Percentiles rank a stretch among this genome's conserved stretches.
These are phyloP conservation scores for Citrus maxima DNA, from an alignment of 345 rosid genomes.

Conservation along the genomic window DNA sequence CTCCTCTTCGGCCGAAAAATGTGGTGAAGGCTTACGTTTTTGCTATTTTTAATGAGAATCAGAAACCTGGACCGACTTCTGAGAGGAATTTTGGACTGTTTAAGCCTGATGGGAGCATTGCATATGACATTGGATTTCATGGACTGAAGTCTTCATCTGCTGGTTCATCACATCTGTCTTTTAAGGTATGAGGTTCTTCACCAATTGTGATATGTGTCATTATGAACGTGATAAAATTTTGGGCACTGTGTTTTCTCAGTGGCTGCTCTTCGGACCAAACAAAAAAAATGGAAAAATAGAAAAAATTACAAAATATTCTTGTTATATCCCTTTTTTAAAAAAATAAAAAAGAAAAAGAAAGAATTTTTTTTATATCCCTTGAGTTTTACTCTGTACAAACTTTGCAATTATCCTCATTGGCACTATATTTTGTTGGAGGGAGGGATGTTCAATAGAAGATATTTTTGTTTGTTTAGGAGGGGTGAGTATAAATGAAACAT, in stretches of 20 bases:
- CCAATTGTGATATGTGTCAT: conserved; percentile 1
- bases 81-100: conserved; percentile 91
- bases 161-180: conserved; percentile 34
- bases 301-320: background rate
- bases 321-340: too few species aligned
- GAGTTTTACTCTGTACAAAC: background rate
- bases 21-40: conserved; percentile 82
- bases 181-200: conserved; percentile 58
- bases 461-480: background rate
- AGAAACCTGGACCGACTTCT: conserved; percentile 78
- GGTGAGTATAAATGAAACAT: background rate
- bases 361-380: too few species aligned
- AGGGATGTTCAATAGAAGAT: background rate
- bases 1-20: conserved; percentile 77
- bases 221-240: conserved; percentile 11
- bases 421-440: background rate
- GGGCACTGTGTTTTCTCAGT: background rate
- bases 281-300: background rate
- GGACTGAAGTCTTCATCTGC: conserved; percentile 74
- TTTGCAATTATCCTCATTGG: background rate
- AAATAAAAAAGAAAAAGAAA: background rate
- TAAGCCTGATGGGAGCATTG: conserved; percentile 87
- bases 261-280: background rate
- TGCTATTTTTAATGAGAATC: conserved; percentile 84
- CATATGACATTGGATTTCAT: conserved; percentile 78